Evolutionary conservation across 2,329 filamentous ascomycete species (phyloP).

Genomic region (Nemania bipapillata): DNA sequence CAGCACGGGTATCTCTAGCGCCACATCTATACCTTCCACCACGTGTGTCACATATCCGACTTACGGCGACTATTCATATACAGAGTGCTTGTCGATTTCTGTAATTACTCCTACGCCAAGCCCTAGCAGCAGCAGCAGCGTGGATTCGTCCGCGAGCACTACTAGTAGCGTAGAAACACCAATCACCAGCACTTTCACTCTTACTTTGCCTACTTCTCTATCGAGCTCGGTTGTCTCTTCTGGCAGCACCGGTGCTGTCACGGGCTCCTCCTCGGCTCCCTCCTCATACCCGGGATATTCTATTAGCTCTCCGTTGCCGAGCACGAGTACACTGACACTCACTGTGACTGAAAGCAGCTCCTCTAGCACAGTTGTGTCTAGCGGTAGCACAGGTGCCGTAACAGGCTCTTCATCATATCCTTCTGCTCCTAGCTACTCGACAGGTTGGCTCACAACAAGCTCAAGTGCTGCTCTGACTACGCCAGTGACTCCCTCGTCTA

Average conservation of each 20-base stretch:
- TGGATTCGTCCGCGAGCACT: conserved; percentile 1
- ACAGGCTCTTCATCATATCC: conserved; percentile 32
- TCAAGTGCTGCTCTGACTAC: conserved; percentile 36
- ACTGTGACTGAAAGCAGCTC: not conserved
- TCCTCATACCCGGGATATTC: conserved; percentile 20
- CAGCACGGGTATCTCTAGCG: conserved; percentile 8
- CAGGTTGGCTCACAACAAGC: conserved; percentile 13
- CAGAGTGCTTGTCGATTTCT: conserved; percentile 41
- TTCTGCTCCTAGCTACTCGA: conserved; percentile 20
- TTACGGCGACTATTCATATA: conserved; percentile 42
- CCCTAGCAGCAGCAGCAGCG: conserved; percentile 22
- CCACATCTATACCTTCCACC: conserved; percentile 33
- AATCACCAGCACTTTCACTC: conserved; percentile 31
- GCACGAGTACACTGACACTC: conserved; percentile 30
- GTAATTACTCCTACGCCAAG: conserved; percentile 15
- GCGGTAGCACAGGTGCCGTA: conserved; percentile 28
- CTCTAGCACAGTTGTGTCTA: conserved; percentile 32
- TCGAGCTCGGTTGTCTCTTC: conserved; percentile 27
- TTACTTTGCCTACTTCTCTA: conserved; percentile 9
- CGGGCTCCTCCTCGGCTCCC: conserved; percentile 16
- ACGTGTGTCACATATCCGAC: conserved; percentile 41
- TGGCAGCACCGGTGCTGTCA: conserved; percentile 34
- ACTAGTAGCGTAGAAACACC: conserved; percentile 4
- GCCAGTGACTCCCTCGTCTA: conserved; percentile 8
- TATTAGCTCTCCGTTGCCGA: conserved; percentile 13